Base-by-base conservation (phyloP, 495 filamentous ascomycete genomes). In the Hyaloscypha variabilis region DNA sequence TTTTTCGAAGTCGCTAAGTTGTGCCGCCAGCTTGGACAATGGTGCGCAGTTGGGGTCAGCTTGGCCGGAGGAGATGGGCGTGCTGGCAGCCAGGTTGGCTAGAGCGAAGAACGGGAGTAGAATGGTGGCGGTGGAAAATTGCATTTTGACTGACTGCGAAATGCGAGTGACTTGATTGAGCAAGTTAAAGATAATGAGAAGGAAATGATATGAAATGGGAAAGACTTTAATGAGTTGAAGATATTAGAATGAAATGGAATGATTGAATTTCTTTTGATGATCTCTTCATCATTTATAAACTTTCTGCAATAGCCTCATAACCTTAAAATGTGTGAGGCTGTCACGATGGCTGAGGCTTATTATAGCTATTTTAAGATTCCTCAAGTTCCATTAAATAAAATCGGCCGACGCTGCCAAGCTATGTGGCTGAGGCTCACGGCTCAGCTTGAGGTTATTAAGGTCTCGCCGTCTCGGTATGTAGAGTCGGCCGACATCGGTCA, bases 1-100 rank as follows among this genome's bases (percentile, higher is more conserved):
- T 46, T 46, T 46, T 46, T 46, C 39, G 39, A 46, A 46, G 39
- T 46, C 39, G 39, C 39, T 46, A 17, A 46, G 39, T 46, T 46
- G 39, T 46, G 39, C 39, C 39, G 6, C 39, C 39, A 46, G 39
- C 39, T 46, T 46, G 39, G 39, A 46, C 39, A 46, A 46, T 17
- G 39, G 39, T 17, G 8, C 2, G 39, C 39, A 46, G 39, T 17
- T 46, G 39, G 39, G 39, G 39, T 46, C 39, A 46, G 39, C 39
- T 46, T 46, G 39, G 6, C 39, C 11, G 39, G 39, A 17, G 39
- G 39, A 46, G 39, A 46, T 46, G 17, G 39, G 39, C 39, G 39
- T 46, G 39, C 39, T 46, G 6, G 39, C 39, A 46, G 39, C 39
- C 6, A 46, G 39, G 17, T 46, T 46, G 39, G 39, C 39, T 46